Evolutionary conservation across 2,329 filamentous ascomycete genomes (phyloP), one percentile per base, ranked within the genome.

Genomic region (Paracorniculantispora psalliotae): DNA sequence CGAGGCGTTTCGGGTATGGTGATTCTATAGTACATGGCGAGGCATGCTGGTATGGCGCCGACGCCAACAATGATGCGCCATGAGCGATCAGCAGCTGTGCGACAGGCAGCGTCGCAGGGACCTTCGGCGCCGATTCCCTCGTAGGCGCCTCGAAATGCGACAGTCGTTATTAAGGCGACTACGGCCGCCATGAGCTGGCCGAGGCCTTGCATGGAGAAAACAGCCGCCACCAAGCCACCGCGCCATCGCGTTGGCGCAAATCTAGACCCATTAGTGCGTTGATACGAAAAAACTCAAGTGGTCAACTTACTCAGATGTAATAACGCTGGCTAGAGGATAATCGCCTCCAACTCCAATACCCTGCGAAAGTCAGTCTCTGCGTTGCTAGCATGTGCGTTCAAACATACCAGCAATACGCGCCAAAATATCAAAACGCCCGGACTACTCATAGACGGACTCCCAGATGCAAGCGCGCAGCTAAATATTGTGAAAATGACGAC

Each of bases 1-100:
- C 89, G 84, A 39, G 90, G 89, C 3, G 90, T 92, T 75, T 94
- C 91, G 9, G 90, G 90, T 60, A 94, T 92, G 23, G 90, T 93
- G 55, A 94, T 82, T 62, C 90, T 88, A 75, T 90, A 94, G 73
- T 92, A 93, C n/a, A 94, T 79, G 13, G 90, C 90, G 60, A 92
- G 81, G 66, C 85, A 89, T 3, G 88, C 90, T 0, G 90, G 90
- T 10, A 94, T 76, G 13, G 88, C 89, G 39, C 90, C 90, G 61
- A 92, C 85, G 15, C 89, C 90, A 59, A 94, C 87, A 60, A 94
- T 85, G 51, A 91, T 83, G 64, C 90, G 85, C 90, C 91, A 94
- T 73, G 89, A 88, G 68, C 89, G 86, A 74, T 94, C 90, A 0
- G 90, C 88, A 1, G 90, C 89, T 0, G 83, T 69, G 59, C 82